phyloP scores from a whole-genome alignment of 352 stramenopile genomes.

The Globisporangium spiculum region DNA sequence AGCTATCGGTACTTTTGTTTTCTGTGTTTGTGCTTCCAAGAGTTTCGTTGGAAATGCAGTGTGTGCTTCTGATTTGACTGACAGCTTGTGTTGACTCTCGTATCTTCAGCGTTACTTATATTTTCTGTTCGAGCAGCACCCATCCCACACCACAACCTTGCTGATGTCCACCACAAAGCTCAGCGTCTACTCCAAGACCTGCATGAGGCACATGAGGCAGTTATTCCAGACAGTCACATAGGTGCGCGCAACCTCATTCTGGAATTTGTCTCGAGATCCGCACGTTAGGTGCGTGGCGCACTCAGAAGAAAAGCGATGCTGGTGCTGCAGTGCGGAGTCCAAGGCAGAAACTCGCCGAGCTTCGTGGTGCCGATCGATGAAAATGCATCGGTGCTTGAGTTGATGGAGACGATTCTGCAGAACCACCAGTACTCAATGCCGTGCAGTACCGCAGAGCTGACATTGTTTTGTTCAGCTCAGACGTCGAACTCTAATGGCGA shows the following conservation, averaged over 20 bases:
- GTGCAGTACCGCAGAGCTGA: background rate
- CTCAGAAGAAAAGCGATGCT: background rate
- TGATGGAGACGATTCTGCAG: background rate
- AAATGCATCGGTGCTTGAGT: background rate
- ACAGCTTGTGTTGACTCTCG: background rate
- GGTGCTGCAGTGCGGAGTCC: background rate
- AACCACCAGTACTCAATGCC: constrained; percentile 7
- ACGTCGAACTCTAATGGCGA: background rate
- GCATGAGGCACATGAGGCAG: background rate
- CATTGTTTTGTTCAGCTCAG: background rate
- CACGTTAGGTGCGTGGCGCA: background rate
- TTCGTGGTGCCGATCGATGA: background rate
- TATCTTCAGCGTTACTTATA: background rate
- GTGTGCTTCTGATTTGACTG: background rate
- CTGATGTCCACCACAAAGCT: too few species aligned
- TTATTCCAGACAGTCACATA: background rate
- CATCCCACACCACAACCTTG: background rate
- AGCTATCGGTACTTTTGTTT: background rate
- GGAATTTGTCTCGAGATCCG: background rate
- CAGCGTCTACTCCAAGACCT: background rate
- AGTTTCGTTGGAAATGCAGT: background rate
- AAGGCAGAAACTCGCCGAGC: background rate
- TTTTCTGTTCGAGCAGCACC: background rate
- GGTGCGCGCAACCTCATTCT: background rate
- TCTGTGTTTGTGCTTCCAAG: background rate